phyloP scores from a whole-genome alignment of 495 filamentous ascomycete species.

The Podospora pseudocomata region DNA sequence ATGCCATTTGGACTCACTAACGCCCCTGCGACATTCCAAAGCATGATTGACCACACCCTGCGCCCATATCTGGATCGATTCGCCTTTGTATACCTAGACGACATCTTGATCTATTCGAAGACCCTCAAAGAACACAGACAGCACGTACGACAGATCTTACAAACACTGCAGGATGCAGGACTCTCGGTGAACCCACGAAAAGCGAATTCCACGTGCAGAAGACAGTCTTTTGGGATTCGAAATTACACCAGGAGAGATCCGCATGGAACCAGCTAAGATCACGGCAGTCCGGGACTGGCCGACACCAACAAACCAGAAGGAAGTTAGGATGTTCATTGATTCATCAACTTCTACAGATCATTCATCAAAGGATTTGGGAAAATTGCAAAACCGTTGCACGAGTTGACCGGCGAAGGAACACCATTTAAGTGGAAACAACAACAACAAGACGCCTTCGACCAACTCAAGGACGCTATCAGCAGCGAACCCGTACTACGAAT shows the following conservation, averaged over 20 bases:
- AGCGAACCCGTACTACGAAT: not conserved
- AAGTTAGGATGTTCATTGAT: not conserved
- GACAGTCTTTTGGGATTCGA: not conserved
- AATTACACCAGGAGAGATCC: not conserved
- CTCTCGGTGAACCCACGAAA: not conserved
- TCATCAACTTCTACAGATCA: not conserved
- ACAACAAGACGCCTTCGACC: not conserved
- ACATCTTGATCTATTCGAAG: conserved; percentile 10
- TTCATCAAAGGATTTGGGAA: not conserved
- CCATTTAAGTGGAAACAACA: not conserved
- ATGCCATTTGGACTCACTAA: conserved; percentile 35
- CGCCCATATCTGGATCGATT: conserved; percentile 27
- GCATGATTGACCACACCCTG: conserved; percentile 32
- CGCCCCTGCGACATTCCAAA: conserved; percentile 26
- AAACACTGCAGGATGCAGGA: not conserved
- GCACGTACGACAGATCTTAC: not conserved
- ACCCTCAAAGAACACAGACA: not conserved
- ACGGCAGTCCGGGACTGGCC: not conserved
- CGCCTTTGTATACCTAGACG: conserved; percentile 6
- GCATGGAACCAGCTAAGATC: not conserved
- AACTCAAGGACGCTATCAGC: not conserved
- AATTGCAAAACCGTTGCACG: not conserved
- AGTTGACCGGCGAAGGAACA: not conserved
- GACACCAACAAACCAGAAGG: not conserved
- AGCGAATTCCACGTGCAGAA: not conserved